These are phyloP conservation scores for Kwoniella shandongensis DNA, from an alignment of 768 basidiomycete genomes.

Conservation along the genomic window DNA sequence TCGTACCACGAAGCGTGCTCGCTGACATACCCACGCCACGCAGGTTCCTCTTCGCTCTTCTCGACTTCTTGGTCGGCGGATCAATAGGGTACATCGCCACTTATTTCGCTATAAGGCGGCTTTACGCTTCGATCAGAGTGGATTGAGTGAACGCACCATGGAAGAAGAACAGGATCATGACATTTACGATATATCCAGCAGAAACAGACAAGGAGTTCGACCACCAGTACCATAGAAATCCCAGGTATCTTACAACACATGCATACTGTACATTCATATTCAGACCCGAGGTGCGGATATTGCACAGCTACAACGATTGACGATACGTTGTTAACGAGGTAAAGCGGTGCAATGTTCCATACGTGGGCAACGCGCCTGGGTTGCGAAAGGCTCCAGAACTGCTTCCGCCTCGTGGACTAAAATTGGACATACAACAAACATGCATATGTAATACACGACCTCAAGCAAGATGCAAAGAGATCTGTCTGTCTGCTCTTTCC, in stretches of 20 bases:
- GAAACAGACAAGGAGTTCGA: not conserved
- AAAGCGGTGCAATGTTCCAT: too few relatives aligned
- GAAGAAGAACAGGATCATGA: not conserved
- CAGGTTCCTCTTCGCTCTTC: constrained; percentile 68
- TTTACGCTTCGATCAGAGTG: constrained; percentile 62
- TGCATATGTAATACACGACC: not conserved
- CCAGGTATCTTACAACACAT: too few relatives aligned
- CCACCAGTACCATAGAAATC: not conserved
- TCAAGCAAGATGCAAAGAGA: too few relatives aligned
- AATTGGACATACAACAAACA: constrained; percentile 4
- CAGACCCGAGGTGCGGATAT: too few relatives aligned
- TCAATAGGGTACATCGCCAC: constrained; percentile 86
- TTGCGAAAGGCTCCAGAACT: too few relatives aligned
- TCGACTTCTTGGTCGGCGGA: constrained; percentile 88
- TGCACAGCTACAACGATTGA: too few relatives aligned
- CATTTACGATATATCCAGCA: not conserved
- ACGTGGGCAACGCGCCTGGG: too few relatives aligned
- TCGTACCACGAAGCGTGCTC: too few relatives aligned
- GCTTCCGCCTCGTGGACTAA: too few relatives aligned
- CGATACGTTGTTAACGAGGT: too few relatives aligned
- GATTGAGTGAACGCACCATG: constrained; percentile 26
- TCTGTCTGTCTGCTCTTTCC: too few relatives aligned
- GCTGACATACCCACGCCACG: not conserved
- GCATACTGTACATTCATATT: too few relatives aligned
- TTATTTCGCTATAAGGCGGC: constrained; percentile 81